Percentiles rank a stretch among this genome's conserved stretches.
Conservation (phyloP, 257 asterid species). For the Cynanchum wilfordii region DNA sequence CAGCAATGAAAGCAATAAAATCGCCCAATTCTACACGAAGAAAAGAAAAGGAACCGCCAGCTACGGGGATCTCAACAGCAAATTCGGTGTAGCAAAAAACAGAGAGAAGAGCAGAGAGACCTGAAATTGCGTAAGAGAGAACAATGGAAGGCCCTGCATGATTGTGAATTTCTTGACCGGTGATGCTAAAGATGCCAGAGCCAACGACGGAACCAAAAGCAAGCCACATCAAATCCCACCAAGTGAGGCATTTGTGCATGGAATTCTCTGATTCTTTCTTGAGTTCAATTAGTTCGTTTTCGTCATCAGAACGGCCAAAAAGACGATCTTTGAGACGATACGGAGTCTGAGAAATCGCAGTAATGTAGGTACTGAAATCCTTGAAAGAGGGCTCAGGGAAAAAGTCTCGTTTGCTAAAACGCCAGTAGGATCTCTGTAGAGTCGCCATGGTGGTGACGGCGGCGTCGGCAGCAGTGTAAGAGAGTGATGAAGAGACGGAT, state of each 20-base stretch:
- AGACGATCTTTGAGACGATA: conserved; percentile 74
- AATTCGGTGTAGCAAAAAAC: conserved; percentile 91
- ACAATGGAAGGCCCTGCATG: conserved; percentile 85
- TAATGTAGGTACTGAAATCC: conserved; percentile 44
- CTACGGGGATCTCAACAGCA: conserved; percentile 82
- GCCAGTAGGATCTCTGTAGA: conserved; percentile 54
- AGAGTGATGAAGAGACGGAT: neutral
- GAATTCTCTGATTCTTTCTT: conserved; percentile 66
- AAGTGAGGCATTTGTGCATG: conserved; percentile 72
- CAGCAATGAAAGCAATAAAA: conserved; percentile 84
- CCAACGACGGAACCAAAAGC: conserved; percentile 94
- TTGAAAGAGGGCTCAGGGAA: conserved; percentile 88
- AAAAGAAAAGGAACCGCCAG: conserved; percentile 91
- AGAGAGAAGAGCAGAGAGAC: conserved; percentile 76
- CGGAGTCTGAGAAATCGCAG: conserved; percentile 61
- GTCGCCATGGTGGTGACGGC: neutral
- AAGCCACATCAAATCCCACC: conserved; percentile 97
- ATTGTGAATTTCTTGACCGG: conserved; percentile 70
- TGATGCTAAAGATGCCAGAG: conserved; percentile 82
- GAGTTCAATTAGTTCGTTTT: conserved; percentile 46
- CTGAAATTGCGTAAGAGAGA: conserved; percentile 75
- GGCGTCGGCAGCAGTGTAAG: neutral
- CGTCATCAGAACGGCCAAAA: conserved; percentile 60
- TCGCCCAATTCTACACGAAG: conserved; percentile 89
- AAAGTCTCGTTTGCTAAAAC: conserved; percentile 75